Conservation (phyloP, 2,329 filamentous ascomycete genomes). For the Aspergillus sp. region DNA sequence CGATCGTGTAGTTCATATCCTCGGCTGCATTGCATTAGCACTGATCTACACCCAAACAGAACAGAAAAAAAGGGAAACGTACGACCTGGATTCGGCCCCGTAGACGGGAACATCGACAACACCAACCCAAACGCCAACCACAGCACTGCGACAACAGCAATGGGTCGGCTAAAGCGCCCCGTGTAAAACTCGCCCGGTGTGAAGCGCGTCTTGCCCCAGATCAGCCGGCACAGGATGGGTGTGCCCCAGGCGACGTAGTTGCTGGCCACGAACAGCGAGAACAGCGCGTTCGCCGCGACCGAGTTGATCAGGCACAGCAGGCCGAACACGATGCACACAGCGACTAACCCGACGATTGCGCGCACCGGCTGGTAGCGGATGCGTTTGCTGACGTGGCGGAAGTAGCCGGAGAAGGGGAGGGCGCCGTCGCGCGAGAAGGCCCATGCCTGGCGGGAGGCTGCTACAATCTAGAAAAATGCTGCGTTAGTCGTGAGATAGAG, state of each 20-base stretch:
- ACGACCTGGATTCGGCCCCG: conserved; percentile 53
- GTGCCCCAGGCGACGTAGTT: conserved; percentile 61
- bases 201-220: conserved; percentile 59
- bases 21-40: conserved; percentile 29
- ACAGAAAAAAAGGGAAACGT: conserved; percentile 15
- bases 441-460: conserved; percentile 60
- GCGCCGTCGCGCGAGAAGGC: conserved; percentile 63
- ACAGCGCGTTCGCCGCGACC: conserved; percentile 58
- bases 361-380: conserved; percentile 59
- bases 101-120: conserved; percentile 58
- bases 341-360: conserved; percentile 54
- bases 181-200: conserved; percentile 60
- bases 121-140: conserved; percentile 57
- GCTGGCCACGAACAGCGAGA: conserved; percentile 54
- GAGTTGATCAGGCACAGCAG: conserved; percentile 58
- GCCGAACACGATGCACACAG: conserved; percentile 53
- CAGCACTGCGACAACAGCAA: conserved; percentile 53
- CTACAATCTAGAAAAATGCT: conserved; percentile 41
- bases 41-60: neutral
- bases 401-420: conserved; percentile 58
- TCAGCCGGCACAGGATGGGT: conserved; percentile 57
- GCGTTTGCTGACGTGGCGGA: conserved; percentile 54
- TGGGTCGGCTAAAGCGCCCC: conserved; percentile 50
- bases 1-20: conserved; percentile 63
- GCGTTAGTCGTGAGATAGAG: too few relatives aligned